A percentile compares a stretch with the other conserved stretches of the same genome.
These are phyloP conservation scores for Entophlyctis luteolus DNA, from an alignment of 192 early-diverging fungal species.

Conservation along the genomic window DNA sequence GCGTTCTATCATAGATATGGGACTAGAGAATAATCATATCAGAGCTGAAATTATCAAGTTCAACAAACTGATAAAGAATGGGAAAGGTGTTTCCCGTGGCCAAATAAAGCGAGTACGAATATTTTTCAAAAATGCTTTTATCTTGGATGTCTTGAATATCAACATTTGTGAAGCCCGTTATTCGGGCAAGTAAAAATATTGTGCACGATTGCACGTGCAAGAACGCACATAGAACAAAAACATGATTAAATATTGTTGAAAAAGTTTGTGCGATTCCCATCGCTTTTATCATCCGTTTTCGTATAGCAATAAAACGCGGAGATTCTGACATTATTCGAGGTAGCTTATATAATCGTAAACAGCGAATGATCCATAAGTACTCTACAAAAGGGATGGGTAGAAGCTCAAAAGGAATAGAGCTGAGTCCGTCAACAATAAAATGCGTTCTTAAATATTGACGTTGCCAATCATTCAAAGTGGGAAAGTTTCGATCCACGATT, in stretches of 20 bases:
- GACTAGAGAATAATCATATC: neutral
- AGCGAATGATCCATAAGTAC: neutral
- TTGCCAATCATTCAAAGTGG: neutral
- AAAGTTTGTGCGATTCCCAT: neutral
- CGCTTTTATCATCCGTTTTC: neutral
- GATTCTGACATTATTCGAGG: neutral
- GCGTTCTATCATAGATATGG: neutral
- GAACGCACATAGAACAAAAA: neutral
- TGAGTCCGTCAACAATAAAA: neutral
- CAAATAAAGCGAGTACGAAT: neutral
- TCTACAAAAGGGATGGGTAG: neutral
- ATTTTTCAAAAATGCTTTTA: neutral
- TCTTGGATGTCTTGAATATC: neutral
- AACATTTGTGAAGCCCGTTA: neutral
- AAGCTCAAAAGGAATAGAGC: neutral
- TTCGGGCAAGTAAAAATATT: neutral
- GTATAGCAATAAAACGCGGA: neutral
- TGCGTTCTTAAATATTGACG: neutral
- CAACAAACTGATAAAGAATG: neutral
- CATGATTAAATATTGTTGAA: neutral
- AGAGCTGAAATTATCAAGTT: neutral
- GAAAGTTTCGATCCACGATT: neutral
- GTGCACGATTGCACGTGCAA: neutral
- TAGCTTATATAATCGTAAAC: neutral
- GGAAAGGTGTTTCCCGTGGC: conserved; percentile 3